Base-by-base conservation (phyloP, 495 filamentous ascomycete species). In the Clohesyomyces aquaticus region DNA sequence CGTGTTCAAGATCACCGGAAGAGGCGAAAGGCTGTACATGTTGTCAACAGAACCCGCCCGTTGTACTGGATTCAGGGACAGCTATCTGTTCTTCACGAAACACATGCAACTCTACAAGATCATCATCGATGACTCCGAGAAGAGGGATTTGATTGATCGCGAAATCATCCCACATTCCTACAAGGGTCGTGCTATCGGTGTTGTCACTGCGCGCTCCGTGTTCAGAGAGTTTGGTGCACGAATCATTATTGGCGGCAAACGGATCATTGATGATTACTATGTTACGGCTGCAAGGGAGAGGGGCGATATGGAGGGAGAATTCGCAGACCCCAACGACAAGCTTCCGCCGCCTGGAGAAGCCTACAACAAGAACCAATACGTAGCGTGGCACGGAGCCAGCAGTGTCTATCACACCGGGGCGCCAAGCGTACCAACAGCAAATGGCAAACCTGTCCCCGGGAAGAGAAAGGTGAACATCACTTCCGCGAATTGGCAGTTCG, bases 81-180 rank as follows among this genome's bases (percentile, higher is more conserved):
- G 90, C 59, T 98, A 98, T 73, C 82, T 98, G 16, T 98, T 98
- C 81, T 98, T 98, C 81, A 93, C 93, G 68, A 96, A 96, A 73
- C 93, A 97, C 78, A 89, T 88, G 72, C 85, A 91, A 70, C 87
- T 97, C 19, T 92, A 91, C 81, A 97, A 97, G 78, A 94, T 97
- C 70, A 94, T 96, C 66, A 87, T 96, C 66, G 91, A 91, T 60
- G 92, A 96, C 56, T 88, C 92, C 19, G 91, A 92, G 63, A 97
- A 96, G 77, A 88, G 86, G 53, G 93, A 96, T 71, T 82, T 97
- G 73, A 98, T 98, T 65, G 91, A 92, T 42, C 88, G 94, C 49
- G 87, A 94, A 23, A 85, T 98, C 63, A 96, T 98, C 59, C 94
- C 94, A 2, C 93, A 96, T 79, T 93, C 89, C 32, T 98, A 98